phyloP scores from a whole-genome alignment of 2,329 filamentous ascomycete species.

The Pseudopithomyces chartarum region DNA sequence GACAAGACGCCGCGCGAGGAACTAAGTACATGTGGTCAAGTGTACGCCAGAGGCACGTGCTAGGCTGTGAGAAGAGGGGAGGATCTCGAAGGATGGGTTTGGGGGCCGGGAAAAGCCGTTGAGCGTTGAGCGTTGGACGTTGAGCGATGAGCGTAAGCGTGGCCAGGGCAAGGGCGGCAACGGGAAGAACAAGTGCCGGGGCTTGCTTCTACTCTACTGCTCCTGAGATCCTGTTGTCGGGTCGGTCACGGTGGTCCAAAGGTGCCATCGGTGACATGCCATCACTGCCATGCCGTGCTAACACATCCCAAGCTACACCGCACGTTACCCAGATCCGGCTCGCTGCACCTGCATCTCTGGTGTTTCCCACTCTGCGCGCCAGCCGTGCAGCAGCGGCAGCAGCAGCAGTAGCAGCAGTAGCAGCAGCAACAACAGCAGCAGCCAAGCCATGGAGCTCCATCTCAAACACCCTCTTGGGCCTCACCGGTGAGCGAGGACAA shows the following conservation, averaged over 20 bases:
- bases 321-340: no score
- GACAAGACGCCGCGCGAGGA: neutral
- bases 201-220: neutral
- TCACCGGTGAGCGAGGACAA: no score
- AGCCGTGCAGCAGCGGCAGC: no score
- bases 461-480: neutral
- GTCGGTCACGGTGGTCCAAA: neutral
- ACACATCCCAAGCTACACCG: no score
- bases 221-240: neutral
- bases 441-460: no score
- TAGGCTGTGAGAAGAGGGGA: neutral
- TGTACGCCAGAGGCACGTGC: neutral
- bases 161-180: neutral
- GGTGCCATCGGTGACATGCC: no score
- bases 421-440: neutral
- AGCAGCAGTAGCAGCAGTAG: no score
- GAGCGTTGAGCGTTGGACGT: neutral
- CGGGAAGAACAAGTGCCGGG: neutral
- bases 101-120: slow-evolving; percentile 6
- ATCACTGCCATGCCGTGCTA: no score
- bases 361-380: no score
- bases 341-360: no score
- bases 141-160: neutral
- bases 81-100: neutral
- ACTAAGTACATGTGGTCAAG: neutral